Base-by-base conservation (phyloP, 2,329 filamentous ascomycete species). In the Colletotrichum higginsianum region DNA sequence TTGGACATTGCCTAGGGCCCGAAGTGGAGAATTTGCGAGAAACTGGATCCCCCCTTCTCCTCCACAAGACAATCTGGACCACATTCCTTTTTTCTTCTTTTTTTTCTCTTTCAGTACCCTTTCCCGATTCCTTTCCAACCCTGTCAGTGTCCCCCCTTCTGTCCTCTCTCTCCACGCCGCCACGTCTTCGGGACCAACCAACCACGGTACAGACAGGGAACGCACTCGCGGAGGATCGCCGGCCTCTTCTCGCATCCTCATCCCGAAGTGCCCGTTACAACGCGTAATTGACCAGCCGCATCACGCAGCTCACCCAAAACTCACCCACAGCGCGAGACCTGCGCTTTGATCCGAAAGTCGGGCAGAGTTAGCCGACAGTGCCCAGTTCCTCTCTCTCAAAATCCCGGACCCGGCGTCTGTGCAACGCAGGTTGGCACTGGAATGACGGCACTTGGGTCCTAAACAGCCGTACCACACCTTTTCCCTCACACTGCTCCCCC, bases 381-480 rank as follows among this genome's bases (percentile, higher is more conserved):
- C 58, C 44, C 38, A 49, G 58, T 49, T 61, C 30, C 11, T 8
- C 23, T 49, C 8, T 5, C 42, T 11, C 13, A 12, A 18, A 21
- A 26, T 18, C 38, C 35, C 49, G 44, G 44, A 35, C 58, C n/a
- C 44, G 21, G 49, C 58, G 58, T 50, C 58, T 50, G 58, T 61
- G 58, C 21, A 49, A 38, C 30, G 46, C 44, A 50, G 56, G n/a
- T 40, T 35, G 26, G 58, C 23, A 38, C 38, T 46, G 44, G 42
- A 49, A 61, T 61, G 58, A 47, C 58, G 58, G 58, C 30, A 58
- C 55, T 42, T 44, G 55, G 58, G 35, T 49, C 44, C 58, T 61
- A 23, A 30, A 35, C 30, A 50, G 58, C 58, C 46, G 35, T 35
- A 35, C 44, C 56, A 23, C 9, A 30, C 56, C 23, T 49, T 26